Evolutionary conservation across 1,284 basidiomycete species (phyloP).

Genomic region (Moesziomyces antarcticus): DNA sequence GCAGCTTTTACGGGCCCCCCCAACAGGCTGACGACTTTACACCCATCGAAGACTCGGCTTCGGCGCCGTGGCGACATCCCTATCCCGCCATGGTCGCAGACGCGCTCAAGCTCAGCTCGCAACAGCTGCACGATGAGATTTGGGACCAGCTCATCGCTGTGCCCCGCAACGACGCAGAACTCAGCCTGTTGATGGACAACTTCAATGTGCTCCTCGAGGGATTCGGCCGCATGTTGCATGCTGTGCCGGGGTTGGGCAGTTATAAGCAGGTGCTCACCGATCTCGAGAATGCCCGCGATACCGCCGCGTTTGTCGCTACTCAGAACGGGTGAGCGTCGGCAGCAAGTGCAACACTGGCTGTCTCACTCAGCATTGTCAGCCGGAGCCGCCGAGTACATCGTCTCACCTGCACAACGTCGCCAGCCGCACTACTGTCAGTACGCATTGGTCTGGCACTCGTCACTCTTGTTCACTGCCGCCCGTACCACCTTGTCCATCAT

Average conservation of each 20-base stretch:
- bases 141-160: constrained; percentile 44
- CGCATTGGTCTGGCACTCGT: too few relatives aligned
- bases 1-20: constrained; percentile 16
- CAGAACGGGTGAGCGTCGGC: constrained; percentile 11
- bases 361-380: too few relatives aligned
- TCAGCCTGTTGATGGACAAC: constrained; percentile 27
- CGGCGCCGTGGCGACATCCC: constrained; percentile 46
- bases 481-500: too few relatives aligned
- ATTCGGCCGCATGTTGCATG: constrained; percentile 32
- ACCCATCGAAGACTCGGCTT: constrained; percentile 38
- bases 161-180: constrained; percentile 26
- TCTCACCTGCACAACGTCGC: too few relatives aligned
- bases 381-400: too few relatives aligned
- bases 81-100: constrained; percentile 49
- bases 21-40: constrained; percentile 5
- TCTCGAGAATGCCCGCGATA: constrained; percentile 38
- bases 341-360: too few relatives aligned
- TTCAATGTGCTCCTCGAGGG: constrained; percentile 40
- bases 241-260: constrained; percentile 34
- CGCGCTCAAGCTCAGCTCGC: constrained; percentile 21
- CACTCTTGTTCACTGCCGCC: too few relatives aligned
- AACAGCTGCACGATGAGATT: constrained; percentile 45
- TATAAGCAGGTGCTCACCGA: constrained; percentile 28
- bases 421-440: too few relatives aligned
- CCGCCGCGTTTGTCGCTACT: constrained; percentile 38